These are phyloP conservation scores for Nepenthes gracilis DNA, from an alignment of 148 eudicot genomes.

Conservation along the genomic window DNA sequence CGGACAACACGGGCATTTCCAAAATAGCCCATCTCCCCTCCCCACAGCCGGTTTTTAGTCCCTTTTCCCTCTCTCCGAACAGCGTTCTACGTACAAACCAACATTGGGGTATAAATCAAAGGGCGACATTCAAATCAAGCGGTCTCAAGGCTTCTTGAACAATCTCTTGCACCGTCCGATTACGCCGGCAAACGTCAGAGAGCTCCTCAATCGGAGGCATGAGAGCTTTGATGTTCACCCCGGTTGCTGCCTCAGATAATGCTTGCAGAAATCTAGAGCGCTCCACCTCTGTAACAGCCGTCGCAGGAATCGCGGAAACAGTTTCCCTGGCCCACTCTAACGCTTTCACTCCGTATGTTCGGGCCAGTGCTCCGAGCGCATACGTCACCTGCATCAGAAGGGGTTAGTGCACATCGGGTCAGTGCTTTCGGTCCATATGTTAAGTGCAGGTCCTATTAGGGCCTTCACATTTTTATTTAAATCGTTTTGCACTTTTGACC, in stretches of 20 bases:
- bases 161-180: conserved; percentile 90
- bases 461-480: too few relatives aligned
- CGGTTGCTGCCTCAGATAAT: conserved; percentile 70
- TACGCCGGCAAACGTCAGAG: conserved; percentile 95
- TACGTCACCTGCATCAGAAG: conserved; percentile 56
- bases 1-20: conserved; percentile 17
- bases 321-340: conserved; percentile 83
- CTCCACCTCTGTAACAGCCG: conserved; percentile 79
- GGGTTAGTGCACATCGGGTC: background rate
- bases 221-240: conserved; percentile 37
- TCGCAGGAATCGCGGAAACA: conserved; percentile 57
- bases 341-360: conserved; percentile 56
- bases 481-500: too few relatives aligned
- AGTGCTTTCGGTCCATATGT: background rate
- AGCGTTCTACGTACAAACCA: background rate
- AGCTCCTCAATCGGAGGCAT: conserved; percentile 81
- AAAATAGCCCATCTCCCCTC: conserved; percentile 20
- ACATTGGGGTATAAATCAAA: background rate
- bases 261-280: conserved; percentile 67
- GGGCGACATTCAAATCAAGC: conserved; percentile 43
- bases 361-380: conserved; percentile 56
- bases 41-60: background rate
- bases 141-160: conserved; percentile 96
- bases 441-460: too few relatives aligned
- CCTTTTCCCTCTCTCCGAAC: background rate